These are phyloP conservation scores for Jatropha curcas DNA, from an alignment of 345 rosid species.

Conservation along the genomic window DNA sequence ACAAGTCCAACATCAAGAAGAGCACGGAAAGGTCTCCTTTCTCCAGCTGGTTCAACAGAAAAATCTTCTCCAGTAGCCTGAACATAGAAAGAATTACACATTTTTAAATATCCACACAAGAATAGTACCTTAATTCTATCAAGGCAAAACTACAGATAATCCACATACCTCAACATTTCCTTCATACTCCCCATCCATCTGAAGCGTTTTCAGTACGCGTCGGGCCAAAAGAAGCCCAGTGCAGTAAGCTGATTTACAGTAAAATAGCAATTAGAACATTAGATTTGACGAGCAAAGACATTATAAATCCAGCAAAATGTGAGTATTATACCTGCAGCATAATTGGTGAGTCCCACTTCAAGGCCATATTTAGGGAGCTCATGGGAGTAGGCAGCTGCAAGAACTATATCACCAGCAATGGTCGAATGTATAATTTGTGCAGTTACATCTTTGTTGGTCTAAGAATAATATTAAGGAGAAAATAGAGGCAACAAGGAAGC, in stretches of 20 bases:
- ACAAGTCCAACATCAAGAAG: slow-evolving; percentile 81
- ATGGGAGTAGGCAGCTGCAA: slow-evolving; percentile 66
- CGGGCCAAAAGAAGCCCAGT: slow-evolving; percentile 78
- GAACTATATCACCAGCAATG: slow-evolving; percentile 60
- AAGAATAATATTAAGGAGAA: slow-evolving; percentile 23
- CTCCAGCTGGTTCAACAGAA: slow-evolving; percentile 68
- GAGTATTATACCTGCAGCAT: slow-evolving; percentile 63
- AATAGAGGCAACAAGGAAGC: neutral
- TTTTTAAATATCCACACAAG: neutral
- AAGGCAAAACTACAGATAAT: neutral
- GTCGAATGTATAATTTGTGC: slow-evolving; percentile 58
- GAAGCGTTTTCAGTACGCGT: slow-evolving; percentile 60
- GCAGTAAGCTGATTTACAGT: slow-evolving; percentile 51
- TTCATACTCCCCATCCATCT: slow-evolving; percentile 66
- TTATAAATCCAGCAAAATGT: neutral
- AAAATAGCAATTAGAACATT: neutral
- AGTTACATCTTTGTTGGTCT: slow-evolving; percentile 67
- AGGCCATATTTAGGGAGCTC: slow-evolving; percentile 67
- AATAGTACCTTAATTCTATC: too few species aligned
- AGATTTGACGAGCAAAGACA: neutral
- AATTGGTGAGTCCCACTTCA: slow-evolving; percentile 68
- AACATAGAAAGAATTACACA: neutral
- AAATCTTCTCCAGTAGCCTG: slow-evolving; percentile 84
- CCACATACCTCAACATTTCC: slow-evolving; percentile 67
- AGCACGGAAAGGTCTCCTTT: slow-evolving; percentile 76